phyloP scores from a whole-genome alignment of 2,329 filamentous ascomycete genomes.

The Ceratocystis lukuohia region DNA sequence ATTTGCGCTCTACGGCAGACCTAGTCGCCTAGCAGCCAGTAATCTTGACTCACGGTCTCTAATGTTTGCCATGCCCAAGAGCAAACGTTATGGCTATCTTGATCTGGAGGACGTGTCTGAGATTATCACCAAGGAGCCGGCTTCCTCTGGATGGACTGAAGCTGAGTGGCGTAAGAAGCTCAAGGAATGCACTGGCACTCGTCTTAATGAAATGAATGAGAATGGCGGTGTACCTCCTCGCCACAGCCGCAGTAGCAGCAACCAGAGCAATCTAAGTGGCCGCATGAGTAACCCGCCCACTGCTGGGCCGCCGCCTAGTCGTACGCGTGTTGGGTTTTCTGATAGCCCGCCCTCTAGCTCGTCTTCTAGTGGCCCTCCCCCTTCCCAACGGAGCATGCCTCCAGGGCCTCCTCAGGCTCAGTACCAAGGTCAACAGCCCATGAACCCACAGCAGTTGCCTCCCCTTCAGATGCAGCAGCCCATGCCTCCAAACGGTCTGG shows the following conservation, averaged over 20 bases:
- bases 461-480: conserved; percentile 4
- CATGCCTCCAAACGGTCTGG: conserved; percentile 9
- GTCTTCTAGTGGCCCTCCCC: conserved; percentile 1
- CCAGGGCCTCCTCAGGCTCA: background rate
- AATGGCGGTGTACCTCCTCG: conserved; percentile 27
- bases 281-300: conserved; percentile 34
- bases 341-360: conserved; percentile 35
- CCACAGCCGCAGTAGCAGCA: conserved; percentile 42
- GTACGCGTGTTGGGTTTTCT: conserved; percentile 42
- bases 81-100: conserved; percentile 77
- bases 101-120: conserved; percentile 74
- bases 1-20: conserved; percentile 81
- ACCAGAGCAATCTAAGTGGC: conserved; percentile 43
- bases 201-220: conserved; percentile 55
- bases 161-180: conserved; percentile 78
- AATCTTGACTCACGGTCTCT: conserved; percentile 74
- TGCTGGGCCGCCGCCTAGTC: conserved; percentile 27
- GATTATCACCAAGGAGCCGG: conserved; percentile 61
- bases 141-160: conserved; percentile 64
- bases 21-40: conserved; percentile 73
- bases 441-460: conserved; percentile 4
- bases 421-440: background rate
- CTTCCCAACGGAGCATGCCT: conserved; percentile 1
- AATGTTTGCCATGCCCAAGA: conserved; percentile 96
- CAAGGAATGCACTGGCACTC: conserved; percentile 72